phyloP scores from a whole-genome alignment of 116 monocot species.

The Zostera marina region DNA sequence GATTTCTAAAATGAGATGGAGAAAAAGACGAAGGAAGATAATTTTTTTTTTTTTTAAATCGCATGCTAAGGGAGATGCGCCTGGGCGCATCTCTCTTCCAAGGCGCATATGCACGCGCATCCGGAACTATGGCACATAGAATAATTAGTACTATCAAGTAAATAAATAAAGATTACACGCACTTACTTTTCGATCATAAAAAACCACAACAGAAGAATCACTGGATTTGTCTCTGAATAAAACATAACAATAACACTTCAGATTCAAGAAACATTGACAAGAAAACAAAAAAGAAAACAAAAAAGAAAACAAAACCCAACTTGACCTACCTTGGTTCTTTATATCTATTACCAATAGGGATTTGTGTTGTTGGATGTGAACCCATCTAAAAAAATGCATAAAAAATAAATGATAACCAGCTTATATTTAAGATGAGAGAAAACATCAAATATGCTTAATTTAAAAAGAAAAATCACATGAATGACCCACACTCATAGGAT shows the following conservation, averaged over 20 bases:
- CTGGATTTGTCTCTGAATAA: background rate
- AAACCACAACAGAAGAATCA: background rate
- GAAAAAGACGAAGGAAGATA: too few relatives aligned
- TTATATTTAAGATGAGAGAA: background rate
- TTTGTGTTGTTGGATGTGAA: background rate
- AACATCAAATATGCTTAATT: background rate
- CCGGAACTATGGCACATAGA: background rate
- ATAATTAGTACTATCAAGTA: background rate
- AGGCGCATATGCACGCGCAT: background rate
- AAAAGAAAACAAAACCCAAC: background rate
- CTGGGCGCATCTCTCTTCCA: too few relatives aligned
- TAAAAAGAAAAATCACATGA: background rate
- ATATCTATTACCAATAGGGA: background rate
- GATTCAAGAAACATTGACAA: background rate
- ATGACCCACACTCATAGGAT: too few relatives aligned
- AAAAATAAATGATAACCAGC: background rate
- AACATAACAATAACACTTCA: background rate
- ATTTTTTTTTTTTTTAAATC: too few relatives aligned
- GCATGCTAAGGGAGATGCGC: too few relatives aligned
- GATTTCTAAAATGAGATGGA: too few relatives aligned
- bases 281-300: background rate
- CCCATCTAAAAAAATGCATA: background rate
- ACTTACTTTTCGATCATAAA: background rate
- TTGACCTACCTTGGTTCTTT: background rate
- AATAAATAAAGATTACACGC: background rate